Evolutionary conservation across 192 early-diverging fungal genomes (phyloP).

Genomic region (Entomortierella parvispora): DNA sequence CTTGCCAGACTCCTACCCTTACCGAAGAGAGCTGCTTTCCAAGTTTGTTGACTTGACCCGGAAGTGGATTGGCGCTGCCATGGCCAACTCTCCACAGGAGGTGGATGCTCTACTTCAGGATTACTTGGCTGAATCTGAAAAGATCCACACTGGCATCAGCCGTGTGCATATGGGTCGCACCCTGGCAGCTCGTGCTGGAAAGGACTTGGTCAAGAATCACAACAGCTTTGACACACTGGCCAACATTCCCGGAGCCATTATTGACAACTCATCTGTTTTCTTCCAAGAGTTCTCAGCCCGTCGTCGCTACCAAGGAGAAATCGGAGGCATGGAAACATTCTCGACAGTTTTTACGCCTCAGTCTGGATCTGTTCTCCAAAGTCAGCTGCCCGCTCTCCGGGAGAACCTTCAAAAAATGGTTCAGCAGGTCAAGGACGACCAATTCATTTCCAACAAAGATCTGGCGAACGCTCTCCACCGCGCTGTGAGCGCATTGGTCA

Average conservation of each 20-base stretch:
- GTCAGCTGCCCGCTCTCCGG: constrained; percentile 52
- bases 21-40: constrained; percentile 74
- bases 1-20: constrained; percentile 75
- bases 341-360: constrained; percentile 30
- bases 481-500: constrained; percentile 62
- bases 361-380: constrained; percentile 44
- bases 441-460: constrained; percentile 55
- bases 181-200: constrained; percentile 63
- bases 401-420: constrained; percentile 49
- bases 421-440: constrained; percentile 53
- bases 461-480: constrained; percentile 63
- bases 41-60: constrained; percentile 68
- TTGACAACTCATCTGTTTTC: constrained; percentile 66
- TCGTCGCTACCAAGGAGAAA: constrained; percentile 62
- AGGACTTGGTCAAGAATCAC: constrained; percentile 44
- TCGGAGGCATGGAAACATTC: constrained; percentile 49
- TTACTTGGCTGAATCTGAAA: constrained; percentile 72
- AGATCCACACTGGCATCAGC: constrained; percentile 63
- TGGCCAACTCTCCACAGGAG: constrained; percentile 74
- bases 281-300: constrained; percentile 62
- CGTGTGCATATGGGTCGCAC: constrained; percentile 75
- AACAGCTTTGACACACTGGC: constrained; percentile 40
- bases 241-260: constrained; percentile 45
- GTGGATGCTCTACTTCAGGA: constrained; percentile 74
- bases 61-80: constrained; percentile 73